Evolutionary conservation across 495 filamentous ascomycete genomes (phyloP), one percentile per base, ranked within the genome.

Genomic region (Platismatia glauca): DNA sequence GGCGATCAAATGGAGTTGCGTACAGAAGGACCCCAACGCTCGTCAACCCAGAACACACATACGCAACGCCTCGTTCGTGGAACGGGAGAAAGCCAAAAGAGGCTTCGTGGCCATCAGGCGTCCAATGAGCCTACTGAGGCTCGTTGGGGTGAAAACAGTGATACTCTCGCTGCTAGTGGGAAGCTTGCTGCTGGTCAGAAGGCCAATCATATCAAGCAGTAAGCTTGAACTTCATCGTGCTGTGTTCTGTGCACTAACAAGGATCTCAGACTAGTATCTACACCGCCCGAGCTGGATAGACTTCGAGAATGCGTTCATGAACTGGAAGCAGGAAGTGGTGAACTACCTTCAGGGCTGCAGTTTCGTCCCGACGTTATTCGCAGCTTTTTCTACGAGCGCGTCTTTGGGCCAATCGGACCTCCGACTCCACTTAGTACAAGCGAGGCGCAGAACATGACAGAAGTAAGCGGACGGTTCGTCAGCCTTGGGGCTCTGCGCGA

Each of bases 321-420:
- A 18, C n/a, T 66, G 31, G 59, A 66, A 27, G 35, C 31, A 16
- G 27, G 48, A 24, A 55, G 29, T 38, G 64, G 44, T 31, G 31
- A 24, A 1, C 31, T 58, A 24, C 60, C 35, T 24, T 22, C 52
- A 27, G 58, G 52, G 18, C 48, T 61, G 9, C 48, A 39, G 18
- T 53, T 46, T 20, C 33, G 50, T 48, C 31, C 18, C 34, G n/a
- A 44, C 20, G 12, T 65, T n/a, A 46, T 63, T 24, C 35, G 52
- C 18, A 31, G 57, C 43, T 63, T 59, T 35, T 59, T 66, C 37
- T 59, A 63, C 24, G 56, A 66, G 35, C 64, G 46, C 27, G 55
- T 63, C 2, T 66, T 63, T n/a, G 38, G 39, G 12, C 58, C 62
- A 11, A 57, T 43, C 29, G 52, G 53, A 43, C 43, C 48, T 37